These are phyloP conservation scores for Sclerotinia sclerotiorum DNA, from an alignment of 2,329 filamentous ascomycete genomes.

Conservation along the genomic window DNA sequence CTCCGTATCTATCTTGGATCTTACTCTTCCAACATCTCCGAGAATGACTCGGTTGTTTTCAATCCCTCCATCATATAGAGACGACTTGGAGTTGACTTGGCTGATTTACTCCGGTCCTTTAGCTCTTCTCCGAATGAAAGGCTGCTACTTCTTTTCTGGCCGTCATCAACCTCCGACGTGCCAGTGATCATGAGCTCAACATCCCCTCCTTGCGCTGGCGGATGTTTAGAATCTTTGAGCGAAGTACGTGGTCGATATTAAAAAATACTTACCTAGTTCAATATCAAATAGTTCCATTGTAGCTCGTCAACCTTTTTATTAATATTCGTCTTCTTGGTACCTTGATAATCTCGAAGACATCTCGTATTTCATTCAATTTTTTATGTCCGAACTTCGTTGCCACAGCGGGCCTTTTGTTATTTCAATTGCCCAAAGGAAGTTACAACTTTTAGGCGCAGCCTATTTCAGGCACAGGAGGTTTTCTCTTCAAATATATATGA, in stretches of 20 bases:
- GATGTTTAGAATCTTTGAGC: background rate
- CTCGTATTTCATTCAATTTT: background rate
- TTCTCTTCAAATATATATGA: no score
- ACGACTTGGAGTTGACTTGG: no score
- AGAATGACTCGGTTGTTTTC: background rate
- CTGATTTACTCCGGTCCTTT: background rate
- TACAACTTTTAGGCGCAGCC: no score
- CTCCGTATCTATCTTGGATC: background rate
- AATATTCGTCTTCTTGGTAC: no score
- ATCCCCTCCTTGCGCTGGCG: background rate
- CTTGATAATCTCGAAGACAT: no score
- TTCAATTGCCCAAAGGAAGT: no score
- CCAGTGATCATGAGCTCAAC: background rate
- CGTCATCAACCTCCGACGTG: background rate
- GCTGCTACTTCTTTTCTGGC: background rate
- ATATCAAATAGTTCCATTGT: background rate
- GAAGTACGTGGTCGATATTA: background rate
- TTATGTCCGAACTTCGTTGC: background rate
- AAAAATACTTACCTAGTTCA: no score
- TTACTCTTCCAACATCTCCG: constrained; percentile 6
- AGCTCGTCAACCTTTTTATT: background rate
- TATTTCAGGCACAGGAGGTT: no score
- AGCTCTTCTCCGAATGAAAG: background rate
- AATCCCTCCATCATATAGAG: background rate
- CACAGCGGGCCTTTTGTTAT: background rate